Conservation (phyloP, 768 basidiomycete species). For the Suillus variegatus region DNA sequence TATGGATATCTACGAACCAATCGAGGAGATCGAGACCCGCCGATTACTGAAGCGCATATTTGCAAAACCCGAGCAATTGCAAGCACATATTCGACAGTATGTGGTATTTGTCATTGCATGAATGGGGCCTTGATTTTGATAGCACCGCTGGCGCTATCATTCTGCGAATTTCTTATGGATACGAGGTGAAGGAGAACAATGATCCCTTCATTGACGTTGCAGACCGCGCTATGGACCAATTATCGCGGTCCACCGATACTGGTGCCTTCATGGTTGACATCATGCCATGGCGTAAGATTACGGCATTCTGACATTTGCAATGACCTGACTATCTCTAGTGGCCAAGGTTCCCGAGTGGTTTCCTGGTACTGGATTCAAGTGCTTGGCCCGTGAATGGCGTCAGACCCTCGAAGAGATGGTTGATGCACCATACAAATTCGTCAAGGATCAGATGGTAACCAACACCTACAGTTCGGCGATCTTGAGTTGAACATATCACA, state of each 20-base stretch:
- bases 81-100: constrained; percentile 43
- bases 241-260: constrained; percentile 47
- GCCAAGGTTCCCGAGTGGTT: constrained; percentile 57
- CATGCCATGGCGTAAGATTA: constrained; percentile 41
- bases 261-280: constrained; percentile 54
- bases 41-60: constrained; percentile 43
- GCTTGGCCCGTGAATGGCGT: constrained; percentile 55
- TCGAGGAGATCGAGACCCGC: constrained; percentile 43
- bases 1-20: constrained; percentile 34
- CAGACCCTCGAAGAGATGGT: constrained; percentile 57
- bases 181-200: constrained; percentile 49
- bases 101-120: constrained; percentile 11
- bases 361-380: constrained; percentile 56
- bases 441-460: constrained; percentile 61
- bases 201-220: constrained; percentile 55
- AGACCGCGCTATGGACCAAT: constrained; percentile 51
- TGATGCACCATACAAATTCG: constrained; percentile 54
- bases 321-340: constrained; percentile 25
- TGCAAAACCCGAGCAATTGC: constrained; percentile 37
- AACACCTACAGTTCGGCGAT: not conserved
- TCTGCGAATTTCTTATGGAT: constrained; percentile 54
- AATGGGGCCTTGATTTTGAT: not conserved
- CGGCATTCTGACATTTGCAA: not conserved
- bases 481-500: constrained; percentile 23
- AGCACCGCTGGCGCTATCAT: constrained; percentile 56